Conservation (phyloP, 148 eudicot genomes). For the Selenicereus undatus region DNA sequence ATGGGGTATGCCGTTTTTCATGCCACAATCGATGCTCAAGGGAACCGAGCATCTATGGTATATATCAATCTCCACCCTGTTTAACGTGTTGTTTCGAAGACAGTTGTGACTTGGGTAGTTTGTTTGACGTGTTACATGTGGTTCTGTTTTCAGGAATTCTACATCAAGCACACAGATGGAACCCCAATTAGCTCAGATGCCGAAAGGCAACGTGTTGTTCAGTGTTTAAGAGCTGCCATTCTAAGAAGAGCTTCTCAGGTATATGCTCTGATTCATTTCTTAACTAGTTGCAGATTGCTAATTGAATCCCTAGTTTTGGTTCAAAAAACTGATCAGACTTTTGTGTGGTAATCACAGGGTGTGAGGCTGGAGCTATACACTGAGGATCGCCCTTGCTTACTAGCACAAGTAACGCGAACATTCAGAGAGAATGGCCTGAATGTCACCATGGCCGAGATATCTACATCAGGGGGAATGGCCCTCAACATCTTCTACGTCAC, state of each 20-base stretch:
- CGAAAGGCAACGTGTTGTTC: slow-evolving; percentile 78
- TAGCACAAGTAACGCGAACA: slow-evolving; percentile 79
- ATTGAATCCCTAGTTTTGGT: background rate
- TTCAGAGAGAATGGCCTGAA: slow-evolving; percentile 87
- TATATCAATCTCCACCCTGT: slow-evolving; percentile 1
- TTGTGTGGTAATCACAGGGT: slow-evolving; percentile 44
- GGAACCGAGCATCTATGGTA: slow-evolving; percentile 62
- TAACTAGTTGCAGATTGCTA: background rate
- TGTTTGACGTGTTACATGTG: background rate
- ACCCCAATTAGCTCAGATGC: slow-evolving; percentile 86
- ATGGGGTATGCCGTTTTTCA: slow-evolving; percentile 90
- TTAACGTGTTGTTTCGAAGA: background rate
- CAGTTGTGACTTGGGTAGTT: background rate
- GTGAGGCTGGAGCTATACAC: slow-evolving; percentile 69
- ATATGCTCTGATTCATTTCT: slow-evolving; percentile 13
- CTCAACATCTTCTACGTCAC: slow-evolving; percentile 72
- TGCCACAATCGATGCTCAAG: slow-evolving; percentile 68
- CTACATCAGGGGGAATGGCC: slow-evolving; percentile 56
- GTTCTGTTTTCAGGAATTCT: slow-evolving; percentile 66
- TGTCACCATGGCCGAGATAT: slow-evolving; percentile 83
- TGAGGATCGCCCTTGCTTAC: slow-evolving; percentile 50
- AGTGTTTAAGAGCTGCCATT: slow-evolving; percentile 74
- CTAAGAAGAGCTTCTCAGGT: slow-evolving; percentile 84
- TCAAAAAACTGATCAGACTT: slow-evolving; percentile 9
- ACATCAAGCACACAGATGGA: slow-evolving; percentile 77